Evolutionary conservation across 768 basidiomycete species (phyloP), one percentile per base, ranked within the genome.

Genomic region (Naematelia encephala): DNA sequence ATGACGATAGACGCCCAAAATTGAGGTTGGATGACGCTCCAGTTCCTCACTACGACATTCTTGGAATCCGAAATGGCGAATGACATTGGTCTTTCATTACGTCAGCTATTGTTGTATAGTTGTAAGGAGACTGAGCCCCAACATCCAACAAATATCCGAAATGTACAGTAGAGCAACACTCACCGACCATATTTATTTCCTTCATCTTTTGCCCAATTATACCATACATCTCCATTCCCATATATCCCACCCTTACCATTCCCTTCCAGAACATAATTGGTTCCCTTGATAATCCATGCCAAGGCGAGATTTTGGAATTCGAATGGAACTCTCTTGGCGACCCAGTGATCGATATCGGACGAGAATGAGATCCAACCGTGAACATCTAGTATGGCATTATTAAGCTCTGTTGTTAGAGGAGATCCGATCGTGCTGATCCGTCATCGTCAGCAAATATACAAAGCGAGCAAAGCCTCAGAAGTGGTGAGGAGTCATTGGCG

Each of bases 251-350:
- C 63, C 84, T 84, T 78, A 78, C 89, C 60, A 86, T 90, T 8
- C 86, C 86, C 25, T 87, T 90, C 51, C 82, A 87, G 72, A 86
- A 86, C 63, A 83, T 89, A 67, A 82, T 83, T 75, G 78, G 82
- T 23, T 0, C 80, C 80, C 19, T 74, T 78, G 27, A 80, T 69
- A 56, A 78, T 67, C 57, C 63, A 80, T 3, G 77, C 80, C 4
- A 79, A 71, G 25, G 70, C 76, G 59, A 75, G 73, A 56, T 81
- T 80, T 46, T 75, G 73, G 66, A 79, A 81, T 27, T 70, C 79
- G 43, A 78, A 56, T n/a, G 66, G 65, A 2, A 79, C 54, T 5
- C 74, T 71, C 60, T 79, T 78, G 12, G 70, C 57, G 12, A 77
- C 62, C 80, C 80, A 81, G 59, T 80, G 78, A 2, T 71, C 76